Conservation (phyloP, 345 rosid species). For the Melaleuca quinquenervia region DNA sequence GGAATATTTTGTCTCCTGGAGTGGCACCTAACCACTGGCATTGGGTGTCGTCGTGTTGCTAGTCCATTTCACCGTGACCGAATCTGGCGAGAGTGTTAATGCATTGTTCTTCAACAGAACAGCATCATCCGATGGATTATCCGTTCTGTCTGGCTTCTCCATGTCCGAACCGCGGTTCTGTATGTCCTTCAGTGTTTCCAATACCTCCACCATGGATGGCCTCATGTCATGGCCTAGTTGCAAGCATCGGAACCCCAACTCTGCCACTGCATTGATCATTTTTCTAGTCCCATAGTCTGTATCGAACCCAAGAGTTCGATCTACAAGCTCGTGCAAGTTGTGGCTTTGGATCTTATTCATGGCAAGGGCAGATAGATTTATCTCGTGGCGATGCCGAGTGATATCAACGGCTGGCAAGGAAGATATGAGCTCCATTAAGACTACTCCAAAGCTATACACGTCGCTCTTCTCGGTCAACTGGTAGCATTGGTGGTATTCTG, state of each 20-base stretch:
- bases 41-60: conserved; percentile 25
- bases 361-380: conserved; percentile 71
- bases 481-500: conserved; percentile 80
- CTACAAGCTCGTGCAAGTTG: conserved; percentile 60
- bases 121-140: conserved; percentile 19
- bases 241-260: conserved; percentile 76
- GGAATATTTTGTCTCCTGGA: background rate
- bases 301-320: conserved; percentile 55
- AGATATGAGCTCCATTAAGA: conserved; percentile 54
- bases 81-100: conserved; percentile 28
- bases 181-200: conserved; percentile 33
- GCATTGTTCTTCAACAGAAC: conserved; percentile 30
- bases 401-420: conserved; percentile 89
- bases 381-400: conserved; percentile 67
- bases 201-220: conserved; percentile 56
- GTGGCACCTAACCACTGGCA: conserved; percentile 5
- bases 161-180: conserved; percentile 11
- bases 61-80: conserved; percentile 40
- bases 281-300: conserved; percentile 30
- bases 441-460: conserved; percentile 69
- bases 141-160: conserved; percentile 7
- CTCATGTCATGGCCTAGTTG: conserved; percentile 59
- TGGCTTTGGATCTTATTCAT: conserved; percentile 59
- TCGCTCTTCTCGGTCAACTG: conserved; percentile 88
- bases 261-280: conserved; percentile 60